Base-by-base conservation (phyloP, 176 grass and related monocot species). In the Typha latifolia region DNA sequence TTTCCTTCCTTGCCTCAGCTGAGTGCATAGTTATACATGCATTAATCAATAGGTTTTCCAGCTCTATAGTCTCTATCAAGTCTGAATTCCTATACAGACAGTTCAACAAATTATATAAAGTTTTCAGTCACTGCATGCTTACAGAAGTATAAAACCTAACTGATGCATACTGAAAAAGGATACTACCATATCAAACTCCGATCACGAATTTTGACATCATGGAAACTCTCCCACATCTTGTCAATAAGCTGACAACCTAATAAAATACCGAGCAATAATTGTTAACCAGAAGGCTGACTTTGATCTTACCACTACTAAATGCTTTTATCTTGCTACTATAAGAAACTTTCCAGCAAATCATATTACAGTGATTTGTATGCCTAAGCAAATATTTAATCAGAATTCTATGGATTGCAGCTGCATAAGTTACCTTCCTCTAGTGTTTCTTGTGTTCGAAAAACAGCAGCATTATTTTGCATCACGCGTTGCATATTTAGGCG, bases 41-140 rank as follows among this genome's bases (percentile, higher is more conserved):
- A 75, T 96, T 96, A 62, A 96, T 96, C 76, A 96, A 72, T 5
- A 96, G 80, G 72, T 96, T 96, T 78, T 96, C 87, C 57, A 96
- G 72, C 69, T 96, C 91, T 47, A 96, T 62, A 67, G 91, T 96
- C 79, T 96, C 91, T 64, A 96, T 88, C 68, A 96, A 71, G 73
- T 96, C 91, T 5, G 91, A 96, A 69, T 96, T 96, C 91, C 91
- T 91, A 63, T 23, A 21, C 3, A 71, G 72, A 63, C 24, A 56
- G 52, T 56, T 56, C 19, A n/a, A 4, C 34, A 37, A 37, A 37
- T 37, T 37, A 7, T 37, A 7, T 26, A 26, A 37, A 4, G 34
- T 56, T 15, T 7, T 13, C 15, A 9, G 52, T 56, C 19, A 19
- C 19, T 52, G 14, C 15, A 6, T 56, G 12, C 14, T 19, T n/a